Base-by-base conservation (phyloP, 306 rosid genomes). In the Pyrus bretschneideri region DNA sequence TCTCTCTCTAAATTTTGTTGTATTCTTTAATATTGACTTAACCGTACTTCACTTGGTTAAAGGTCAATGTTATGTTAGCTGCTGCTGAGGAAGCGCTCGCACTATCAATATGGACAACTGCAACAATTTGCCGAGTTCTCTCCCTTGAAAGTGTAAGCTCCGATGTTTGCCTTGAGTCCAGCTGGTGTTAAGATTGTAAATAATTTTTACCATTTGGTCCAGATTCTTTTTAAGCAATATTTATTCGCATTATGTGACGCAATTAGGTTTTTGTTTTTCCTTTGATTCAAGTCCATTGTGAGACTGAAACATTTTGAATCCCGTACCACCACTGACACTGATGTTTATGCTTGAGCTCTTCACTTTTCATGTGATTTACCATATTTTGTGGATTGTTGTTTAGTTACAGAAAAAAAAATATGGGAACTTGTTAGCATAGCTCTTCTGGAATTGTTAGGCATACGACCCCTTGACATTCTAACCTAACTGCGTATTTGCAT, bases 51-150 rank as follows among this genome's bases (percentile, higher is more conserved):
- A 73, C 80, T 77, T 81, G 72, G 35, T 79, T 67, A 78, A 77
- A 92, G 97, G 92, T 79, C 73, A 71, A 81, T 44, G 52, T 72
- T 11, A 88, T 85, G 93, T 77, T 92, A 85, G 91, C 91, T 72
- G 88, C 90, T 76, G 96, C 90, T 64, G 99, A 95, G 88, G 99
- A 95, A 85, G 95, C 93, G 42, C 82, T 79, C 72, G 82, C 99
- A 63, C 81, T 95, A 84, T 92, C 99, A 59, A 73, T 95, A 71
- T 95, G 99, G 99, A 88, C 99, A 67, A 88, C 86, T 1, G 88
- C 99, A 71, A 87, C 97, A 69, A 78, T 90, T 31, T 95, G 99
- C 79, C 97, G 96, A 69, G 91, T 87, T 80, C 89, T 95, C 67
- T 92, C 97, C 81, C 97, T 95, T 72, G 93, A 91, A 83, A 84